Conservation (phyloP, 495 filamentous ascomycete species). For the Aspergillus conjunctus region DNA sequence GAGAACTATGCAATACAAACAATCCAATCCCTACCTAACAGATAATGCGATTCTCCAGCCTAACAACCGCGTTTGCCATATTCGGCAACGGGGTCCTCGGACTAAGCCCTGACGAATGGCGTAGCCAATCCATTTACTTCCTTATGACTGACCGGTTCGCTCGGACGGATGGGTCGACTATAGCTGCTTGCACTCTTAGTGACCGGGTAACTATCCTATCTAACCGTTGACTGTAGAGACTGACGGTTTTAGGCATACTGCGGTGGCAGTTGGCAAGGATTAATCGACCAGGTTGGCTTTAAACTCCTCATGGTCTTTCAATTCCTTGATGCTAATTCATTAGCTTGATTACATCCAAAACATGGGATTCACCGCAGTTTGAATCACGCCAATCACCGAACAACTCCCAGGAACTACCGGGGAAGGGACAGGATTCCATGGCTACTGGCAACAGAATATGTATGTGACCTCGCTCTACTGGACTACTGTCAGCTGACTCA, state of each 20-base stretch:
- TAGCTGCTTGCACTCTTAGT: slow-evolving; percentile 50
- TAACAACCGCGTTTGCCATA: not conserved
- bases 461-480: slow-evolving; percentile 18
- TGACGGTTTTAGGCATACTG: slow-evolving; percentile 55
- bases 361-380: slow-evolving; percentile 81
- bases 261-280: slow-evolving; percentile 72
- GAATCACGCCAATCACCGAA: slow-evolving; percentile 76
- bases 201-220: slow-evolving; percentile 27
- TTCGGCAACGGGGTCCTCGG: not conserved
- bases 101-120: slow-evolving; percentile 51
- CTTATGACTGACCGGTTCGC: slow-evolving; percentile 76
- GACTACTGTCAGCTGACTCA: not conserved
- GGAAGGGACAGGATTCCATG: slow-evolving; percentile 66
- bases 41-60: not conserved
- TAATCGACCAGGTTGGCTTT: slow-evolving; percentile 60
- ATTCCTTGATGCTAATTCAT: slow-evolving; percentile 2
- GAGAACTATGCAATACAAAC: not conserved
- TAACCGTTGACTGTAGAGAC: not conserved
- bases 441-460: slow-evolving; percentile 76
- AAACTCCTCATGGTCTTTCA: not conserved
- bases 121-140: slow-evolving; percentile 69
- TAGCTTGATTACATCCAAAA: slow-evolving; percentile 60
- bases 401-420: slow-evolving; percentile 55
- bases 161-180: slow-evolving; percentile 64
- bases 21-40: not conserved